Conservation (phyloP, 2,329 filamentous ascomycete genomes). For the Hansfordia pulvinata region DNA sequence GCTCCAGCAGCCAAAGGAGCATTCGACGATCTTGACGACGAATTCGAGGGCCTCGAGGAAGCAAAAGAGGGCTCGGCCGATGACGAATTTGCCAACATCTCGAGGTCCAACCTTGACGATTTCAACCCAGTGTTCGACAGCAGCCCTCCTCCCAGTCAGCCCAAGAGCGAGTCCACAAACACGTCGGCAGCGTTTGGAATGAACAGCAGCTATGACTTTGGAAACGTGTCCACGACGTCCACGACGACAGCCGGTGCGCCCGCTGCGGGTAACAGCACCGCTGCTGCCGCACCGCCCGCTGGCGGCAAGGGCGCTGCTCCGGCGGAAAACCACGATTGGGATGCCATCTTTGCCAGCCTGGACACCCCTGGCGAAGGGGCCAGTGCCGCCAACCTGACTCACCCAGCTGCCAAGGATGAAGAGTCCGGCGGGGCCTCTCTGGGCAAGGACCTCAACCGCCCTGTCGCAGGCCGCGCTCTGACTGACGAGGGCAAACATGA, state of each 20-base stretch:
- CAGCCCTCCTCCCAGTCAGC: slow-evolving; percentile 38
- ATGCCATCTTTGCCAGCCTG: slow-evolving; percentile 78
- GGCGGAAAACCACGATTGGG: slow-evolving; percentile 67
- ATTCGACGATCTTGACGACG: slow-evolving; percentile 66
- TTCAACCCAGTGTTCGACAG: slow-evolving; percentile 77
- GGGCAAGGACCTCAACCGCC: slow-evolving; percentile 9
- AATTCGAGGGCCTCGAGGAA: slow-evolving; percentile 73
- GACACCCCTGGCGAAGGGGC: slow-evolving; percentile 35
- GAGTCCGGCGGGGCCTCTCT: slow-evolving; percentile 11
- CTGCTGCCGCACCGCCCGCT: slow-evolving; percentile 19
- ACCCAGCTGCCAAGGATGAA: slow-evolving; percentile 6
- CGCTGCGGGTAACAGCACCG: slow-evolving; percentile 21
- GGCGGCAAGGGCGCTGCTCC: slow-evolving; percentile 24
- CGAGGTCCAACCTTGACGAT: slow-evolving; percentile 57
- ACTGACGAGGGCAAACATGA: slow-evolving; percentile 69
- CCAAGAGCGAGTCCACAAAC: slow-evolving; percentile 35
- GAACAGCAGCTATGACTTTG: slow-evolving; percentile 48
- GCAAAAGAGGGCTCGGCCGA: slow-evolving; percentile 70
- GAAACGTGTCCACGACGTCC: slow-evolving; percentile 25
- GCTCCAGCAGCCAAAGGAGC: slow-evolving; percentile 31
- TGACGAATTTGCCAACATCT: slow-evolving; percentile 67
- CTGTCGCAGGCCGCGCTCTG: slow-evolving; percentile 46
- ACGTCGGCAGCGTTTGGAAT: slow-evolving; percentile 30
- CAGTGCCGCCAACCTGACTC: slow-evolving; percentile 14
- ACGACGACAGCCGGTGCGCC: slow-evolving; percentile 13